These are phyloP conservation scores for Macrolepiota fuliginosa DNA, from an alignment of 768 basidiomycete species.

Conservation along the genomic window DNA sequence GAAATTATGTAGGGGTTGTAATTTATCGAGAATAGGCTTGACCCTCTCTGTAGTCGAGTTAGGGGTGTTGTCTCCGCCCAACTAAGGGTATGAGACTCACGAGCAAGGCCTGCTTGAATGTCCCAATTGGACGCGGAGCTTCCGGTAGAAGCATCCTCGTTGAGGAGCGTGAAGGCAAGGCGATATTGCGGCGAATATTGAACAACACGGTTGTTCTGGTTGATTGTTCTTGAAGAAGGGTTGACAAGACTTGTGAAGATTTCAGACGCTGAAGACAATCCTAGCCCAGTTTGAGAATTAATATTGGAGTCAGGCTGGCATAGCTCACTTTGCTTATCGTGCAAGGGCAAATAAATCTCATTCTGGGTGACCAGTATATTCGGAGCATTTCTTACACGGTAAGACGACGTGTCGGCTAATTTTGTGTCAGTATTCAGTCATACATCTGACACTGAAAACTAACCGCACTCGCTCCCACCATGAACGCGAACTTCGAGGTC, in stretches of 20 bases:
- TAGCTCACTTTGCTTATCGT: background rate
- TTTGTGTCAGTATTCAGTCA: background rate
- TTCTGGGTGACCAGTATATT: background rate
- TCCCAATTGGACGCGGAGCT: constrained; percentile 69
- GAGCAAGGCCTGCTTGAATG: constrained; percentile 54
- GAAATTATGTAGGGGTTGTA: constrained; percentile 80
- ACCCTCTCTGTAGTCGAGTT: constrained; percentile 41
- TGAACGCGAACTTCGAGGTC: background rate
- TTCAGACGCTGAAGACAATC: background rate
- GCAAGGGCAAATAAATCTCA: constrained; percentile 5
- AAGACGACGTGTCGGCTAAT: constrained; percentile 2
- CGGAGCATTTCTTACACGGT: background rate
- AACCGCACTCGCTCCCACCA: constrained; percentile 3
- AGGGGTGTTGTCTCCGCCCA: background rate
- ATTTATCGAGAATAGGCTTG: constrained; percentile 59
- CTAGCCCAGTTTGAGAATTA: constrained; percentile 36
- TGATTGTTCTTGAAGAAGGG: background rate
- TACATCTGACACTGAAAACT: background rate
- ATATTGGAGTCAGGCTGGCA: constrained; percentile 22
- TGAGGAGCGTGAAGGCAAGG: constrained; percentile 88
- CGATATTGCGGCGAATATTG: constrained; percentile 84
- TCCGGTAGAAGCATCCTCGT: constrained; percentile 80
- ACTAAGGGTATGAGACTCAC: constrained; percentile 40
- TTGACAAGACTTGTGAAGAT: constrained; percentile 7
- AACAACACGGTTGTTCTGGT: constrained; percentile 36